A percentile compares a stretch with the other conserved stretches of the same genome.
Conservation (phyloP, 257 asterid species). For the Solanum sejunctum region DNA sequence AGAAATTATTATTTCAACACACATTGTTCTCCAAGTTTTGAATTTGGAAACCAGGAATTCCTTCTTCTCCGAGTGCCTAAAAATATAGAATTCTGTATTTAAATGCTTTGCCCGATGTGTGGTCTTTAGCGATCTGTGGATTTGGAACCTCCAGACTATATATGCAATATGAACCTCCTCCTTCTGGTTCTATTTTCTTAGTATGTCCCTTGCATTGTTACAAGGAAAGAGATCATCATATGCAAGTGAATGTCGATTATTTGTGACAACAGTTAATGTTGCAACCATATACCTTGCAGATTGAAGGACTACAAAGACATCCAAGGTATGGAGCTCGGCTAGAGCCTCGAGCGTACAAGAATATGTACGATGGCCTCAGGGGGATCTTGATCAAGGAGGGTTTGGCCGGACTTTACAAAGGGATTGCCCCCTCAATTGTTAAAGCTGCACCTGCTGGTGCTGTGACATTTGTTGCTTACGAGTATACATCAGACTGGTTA, state of each 20-base stretch:
- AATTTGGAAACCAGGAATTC: background rate
- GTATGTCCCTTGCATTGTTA: background rate
- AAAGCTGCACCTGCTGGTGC: conserved; percentile 99
- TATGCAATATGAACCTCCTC: background rate
- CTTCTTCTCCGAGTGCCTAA: background rate
- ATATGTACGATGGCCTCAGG: conserved; percentile 56
- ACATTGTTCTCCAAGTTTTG: background rate
- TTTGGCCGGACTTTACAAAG: conserved; percentile 79
- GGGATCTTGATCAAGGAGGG: conserved; percentile 52
- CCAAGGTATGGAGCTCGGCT: conserved; percentile 85
- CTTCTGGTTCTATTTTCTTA: background rate
- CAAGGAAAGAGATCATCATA: background rate
- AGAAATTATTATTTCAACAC: background rate
- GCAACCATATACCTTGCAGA: conserved; percentile 20
- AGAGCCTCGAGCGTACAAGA: conserved; percentile 53
- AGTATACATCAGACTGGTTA: conserved; percentile 66
- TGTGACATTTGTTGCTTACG: conserved; percentile 89
- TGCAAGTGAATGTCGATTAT: background rate
- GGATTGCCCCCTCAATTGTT: conserved; percentile 75
- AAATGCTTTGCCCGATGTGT: background rate
- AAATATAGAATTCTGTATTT: background rate
- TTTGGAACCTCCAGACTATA: background rate
- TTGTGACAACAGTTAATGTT: background rate
- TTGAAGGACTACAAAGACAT: conserved; percentile 78
- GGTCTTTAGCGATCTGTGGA: background rate